Base-by-base conservation (phyloP, 805 yeast species). In the Saccharomycopsis capsularis region DNA sequence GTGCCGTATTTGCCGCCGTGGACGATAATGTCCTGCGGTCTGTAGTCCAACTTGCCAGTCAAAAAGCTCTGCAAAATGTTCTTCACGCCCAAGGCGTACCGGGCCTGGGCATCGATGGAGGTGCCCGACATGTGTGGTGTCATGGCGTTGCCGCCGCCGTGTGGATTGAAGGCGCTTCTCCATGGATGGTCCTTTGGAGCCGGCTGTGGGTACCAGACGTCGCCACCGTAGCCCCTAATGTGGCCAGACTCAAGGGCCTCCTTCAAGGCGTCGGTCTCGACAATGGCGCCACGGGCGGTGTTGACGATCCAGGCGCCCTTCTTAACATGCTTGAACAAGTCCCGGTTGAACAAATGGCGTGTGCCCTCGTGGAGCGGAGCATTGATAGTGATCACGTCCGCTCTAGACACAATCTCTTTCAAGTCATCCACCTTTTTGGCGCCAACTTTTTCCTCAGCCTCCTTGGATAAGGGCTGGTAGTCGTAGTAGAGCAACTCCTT, bases 131-230 rank as follows among this genome's bases (percentile, higher is more conserved):
- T 76, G 62, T 84, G 93, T 19, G 90, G 89, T 45, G 88, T 82
- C 91, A 85, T 83, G 47, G 90, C 91, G 59, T 85, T 85, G 56
- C 91, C 91, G 34, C 78, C 85, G 51, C 82, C 83, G 56, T 71
- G 75, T 59, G 75, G 68, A 75, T 82, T 82, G 43, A 68, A 61
- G 79, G 83, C 75, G 9, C 70, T 48, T 71, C 88, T 74, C 93
- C 93, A 85, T 56, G 89, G 89, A 61, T 83, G 89, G 63, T 73
- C 74, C 47, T 69, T 68, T 55, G 89, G 88, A 24, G 91, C 85
- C 39, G 95, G 95, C 66, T 85, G 95, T n/a, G 82, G 82, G 69
- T 60, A 75, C 88, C 91, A 84, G 46, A 85, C 93, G 65, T 85
- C 93, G 57, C 91, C 93, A 59, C 90, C 93, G 62, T 84, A 85